Percentiles rank a stretch among this genome's conserved stretches.
These are phyloP conservation scores for Colletotrichum abscissum DNA, from an alignment of 2,329 filamentous ascomycete species.

Conservation along the genomic window DNA sequence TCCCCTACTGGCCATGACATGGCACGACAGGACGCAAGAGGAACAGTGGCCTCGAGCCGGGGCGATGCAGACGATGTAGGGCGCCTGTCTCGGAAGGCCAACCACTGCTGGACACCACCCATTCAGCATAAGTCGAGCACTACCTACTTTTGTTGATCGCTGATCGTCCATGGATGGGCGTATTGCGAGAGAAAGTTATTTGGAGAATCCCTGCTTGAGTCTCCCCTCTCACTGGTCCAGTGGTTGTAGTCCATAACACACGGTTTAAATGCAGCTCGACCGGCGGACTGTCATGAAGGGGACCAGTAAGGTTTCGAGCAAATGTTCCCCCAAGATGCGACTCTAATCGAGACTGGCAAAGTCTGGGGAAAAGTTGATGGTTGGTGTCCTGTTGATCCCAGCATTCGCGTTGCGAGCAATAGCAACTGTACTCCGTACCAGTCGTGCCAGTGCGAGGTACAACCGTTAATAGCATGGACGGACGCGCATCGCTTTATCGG, in stretches of 20 bases:
- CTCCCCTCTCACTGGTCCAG: not conserved
- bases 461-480: not conserved
- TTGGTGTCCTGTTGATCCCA: not conserved
- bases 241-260: not conserved
- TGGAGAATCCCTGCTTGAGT: constrained; percentile 25
- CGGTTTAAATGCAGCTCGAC: not conserved
- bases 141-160: not conserved
- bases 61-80: constrained; percentile 5
- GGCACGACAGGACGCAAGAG: not conserved
- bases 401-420: not conserved
- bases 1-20: not conserved
- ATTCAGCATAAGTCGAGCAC: not conserved
- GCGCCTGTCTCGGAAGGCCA: not conserved
- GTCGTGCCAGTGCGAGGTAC: not conserved
- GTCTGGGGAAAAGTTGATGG: not conserved
- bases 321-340: not conserved
- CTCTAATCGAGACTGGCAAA: not conserved
- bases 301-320: not conserved
- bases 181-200: not conserved
- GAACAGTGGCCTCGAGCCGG: constrained; percentile 1
- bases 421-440: not conserved
- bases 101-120: not conserved
- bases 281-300: not conserved
- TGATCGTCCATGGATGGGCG: not conserved
- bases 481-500: not conserved